Evolutionary conservation across 805 yeast species (phyloP).

Genomic region (Pichia scutulata): DNA sequence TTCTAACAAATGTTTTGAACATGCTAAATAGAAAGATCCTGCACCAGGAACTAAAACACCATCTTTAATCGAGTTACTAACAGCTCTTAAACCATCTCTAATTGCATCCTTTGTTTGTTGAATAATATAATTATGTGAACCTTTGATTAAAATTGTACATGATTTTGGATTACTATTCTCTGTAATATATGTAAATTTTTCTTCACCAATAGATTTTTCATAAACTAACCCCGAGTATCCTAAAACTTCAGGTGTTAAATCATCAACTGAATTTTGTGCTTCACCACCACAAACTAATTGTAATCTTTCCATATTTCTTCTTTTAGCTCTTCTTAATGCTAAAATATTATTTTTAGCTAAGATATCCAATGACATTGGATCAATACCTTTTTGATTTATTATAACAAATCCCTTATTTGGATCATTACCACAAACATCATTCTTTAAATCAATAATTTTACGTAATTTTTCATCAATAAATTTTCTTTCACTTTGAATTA

Average conservation of each 20-base stretch:
- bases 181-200: slow-evolving; percentile 92
- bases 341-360: slow-evolving; percentile 87
- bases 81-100: slow-evolving; percentile 94
- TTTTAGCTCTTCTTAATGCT: slow-evolving; percentile 95
- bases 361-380: slow-evolving; percentile 93
- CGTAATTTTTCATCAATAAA: slow-evolving; percentile 90
- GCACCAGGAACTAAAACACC: slow-evolving; percentile 89
- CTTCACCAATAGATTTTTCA: slow-evolving; percentile 94
- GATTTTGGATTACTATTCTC: slow-evolving; percentile 85
- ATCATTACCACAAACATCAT: slow-evolving; percentile 78
- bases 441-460: slow-evolving; percentile 87
- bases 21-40: slow-evolving; percentile 88
- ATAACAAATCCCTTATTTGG: slow-evolving; percentile 78
- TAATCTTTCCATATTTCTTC: slow-evolving; percentile 98
- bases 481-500: slow-evolving; percentile 86
- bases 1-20: slow-evolving; percentile 56
- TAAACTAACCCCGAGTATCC: slow-evolving; percentile 89
- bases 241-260: slow-evolving; percentile 65
- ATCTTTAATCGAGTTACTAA: slow-evolving; percentile 84
- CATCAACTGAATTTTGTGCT: slow-evolving; percentile 96
- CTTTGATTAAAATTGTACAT: slow-evolving; percentile 86
- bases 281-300: slow-evolving; percentile 96
- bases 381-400: slow-evolving; percentile 97
- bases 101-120: slow-evolving; percentile 95
- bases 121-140: slow-evolving; percentile 82